Evolutionary conservation across 192 early-diverging fungal genomes (phyloP).

Genomic region (Obelidium mucronatum): DNA sequence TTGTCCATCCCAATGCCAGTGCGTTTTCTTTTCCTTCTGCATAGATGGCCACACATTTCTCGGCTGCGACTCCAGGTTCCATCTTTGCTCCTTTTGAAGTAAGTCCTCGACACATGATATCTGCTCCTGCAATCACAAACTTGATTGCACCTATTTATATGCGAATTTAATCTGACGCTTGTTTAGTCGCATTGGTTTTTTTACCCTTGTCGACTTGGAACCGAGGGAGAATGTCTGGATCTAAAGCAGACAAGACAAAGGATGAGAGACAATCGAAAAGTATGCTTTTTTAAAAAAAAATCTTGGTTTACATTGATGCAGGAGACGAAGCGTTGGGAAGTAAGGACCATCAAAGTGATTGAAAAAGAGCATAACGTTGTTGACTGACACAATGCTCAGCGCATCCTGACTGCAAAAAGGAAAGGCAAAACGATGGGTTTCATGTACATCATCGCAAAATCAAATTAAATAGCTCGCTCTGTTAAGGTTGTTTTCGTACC

Average conservation of each 20-base stretch:
- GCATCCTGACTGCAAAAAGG: constrained; percentile 78
- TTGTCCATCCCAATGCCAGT: constrained; percentile 84
- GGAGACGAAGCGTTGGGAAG: constrained; percentile 81
- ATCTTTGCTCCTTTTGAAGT: constrained; percentile 91
- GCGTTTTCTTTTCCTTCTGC: constrained; percentile 98
- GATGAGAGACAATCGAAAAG: background rate
- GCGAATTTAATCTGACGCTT: too few relatives aligned
- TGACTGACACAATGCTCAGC: constrained; percentile 82
- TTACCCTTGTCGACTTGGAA: constrained; percentile 90
- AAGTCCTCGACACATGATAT: constrained; percentile 99
- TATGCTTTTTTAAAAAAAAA: constrained; percentile 5
- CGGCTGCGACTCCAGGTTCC: constrained; percentile 71
- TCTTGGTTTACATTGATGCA: constrained; percentile 83
- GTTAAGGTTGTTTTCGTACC: constrained; percentile 52
- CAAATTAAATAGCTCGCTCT: too few relatives aligned
- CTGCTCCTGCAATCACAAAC: constrained; percentile 94
- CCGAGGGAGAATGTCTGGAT: constrained; percentile 88
- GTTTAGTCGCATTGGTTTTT: too few relatives aligned
- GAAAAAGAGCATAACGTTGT: constrained; percentile 90
- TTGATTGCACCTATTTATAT: constrained; percentile 99
- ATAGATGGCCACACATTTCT: constrained; percentile 83
- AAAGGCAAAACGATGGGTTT: background rate
- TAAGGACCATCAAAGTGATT: constrained; percentile 95
- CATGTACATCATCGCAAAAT: too few relatives aligned
- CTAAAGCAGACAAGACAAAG: too few relatives aligned